Evolutionary conservation across 495 filamentous ascomycete species (phyloP).

Genomic region (Neurospora sp.): DNA sequence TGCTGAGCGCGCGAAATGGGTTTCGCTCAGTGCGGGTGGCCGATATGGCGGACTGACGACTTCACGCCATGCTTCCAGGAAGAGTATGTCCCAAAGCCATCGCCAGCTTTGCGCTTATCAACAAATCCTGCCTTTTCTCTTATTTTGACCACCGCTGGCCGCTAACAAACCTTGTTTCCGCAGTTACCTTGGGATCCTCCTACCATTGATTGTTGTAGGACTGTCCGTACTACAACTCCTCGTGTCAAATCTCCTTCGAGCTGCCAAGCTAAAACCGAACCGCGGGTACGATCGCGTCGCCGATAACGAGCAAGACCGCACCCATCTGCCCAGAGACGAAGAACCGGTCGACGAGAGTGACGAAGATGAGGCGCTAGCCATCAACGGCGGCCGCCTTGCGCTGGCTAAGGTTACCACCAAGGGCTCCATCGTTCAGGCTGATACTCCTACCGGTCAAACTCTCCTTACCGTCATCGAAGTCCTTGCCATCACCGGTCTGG

Average conservation of each 20-base stretch:
- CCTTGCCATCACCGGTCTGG: constrained; percentile 57
- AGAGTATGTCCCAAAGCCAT: constrained; percentile 52
- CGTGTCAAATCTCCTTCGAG: constrained; percentile 40
- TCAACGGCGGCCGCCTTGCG: constrained; percentile 38
- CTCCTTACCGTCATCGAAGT: constrained; percentile 62
- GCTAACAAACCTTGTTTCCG: constrained; percentile 4
- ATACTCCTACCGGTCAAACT: constrained; percentile 66
- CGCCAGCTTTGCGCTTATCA: not conserved
- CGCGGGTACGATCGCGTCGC: constrained; percentile 41
- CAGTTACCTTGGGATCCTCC: constrained; percentile 76
- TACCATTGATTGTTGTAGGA: constrained; percentile 63
- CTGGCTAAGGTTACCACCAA: constrained; percentile 53
- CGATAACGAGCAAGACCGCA: constrained; percentile 33
- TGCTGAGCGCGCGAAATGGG: constrained; percentile 22
- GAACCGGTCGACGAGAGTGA: constrained; percentile 43
- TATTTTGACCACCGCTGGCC: constrained; percentile 8
- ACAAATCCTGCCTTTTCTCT: not conserved
- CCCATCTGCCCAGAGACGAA: constrained; percentile 35
- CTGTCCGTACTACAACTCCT: constrained; percentile 60
- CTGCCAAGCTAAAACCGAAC: constrained; percentile 34
- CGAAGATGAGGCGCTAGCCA: constrained; percentile 51
- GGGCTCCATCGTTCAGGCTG: constrained; percentile 61
- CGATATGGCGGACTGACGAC: constrained; percentile 82
- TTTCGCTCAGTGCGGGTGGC: constrained; percentile 67
- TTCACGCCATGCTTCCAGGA: constrained; percentile 78